Evolutionary conservation across 2,329 filamentous ascomycete genomes (phyloP).

Genomic region (Aspergillus quadrilineatus): DNA sequence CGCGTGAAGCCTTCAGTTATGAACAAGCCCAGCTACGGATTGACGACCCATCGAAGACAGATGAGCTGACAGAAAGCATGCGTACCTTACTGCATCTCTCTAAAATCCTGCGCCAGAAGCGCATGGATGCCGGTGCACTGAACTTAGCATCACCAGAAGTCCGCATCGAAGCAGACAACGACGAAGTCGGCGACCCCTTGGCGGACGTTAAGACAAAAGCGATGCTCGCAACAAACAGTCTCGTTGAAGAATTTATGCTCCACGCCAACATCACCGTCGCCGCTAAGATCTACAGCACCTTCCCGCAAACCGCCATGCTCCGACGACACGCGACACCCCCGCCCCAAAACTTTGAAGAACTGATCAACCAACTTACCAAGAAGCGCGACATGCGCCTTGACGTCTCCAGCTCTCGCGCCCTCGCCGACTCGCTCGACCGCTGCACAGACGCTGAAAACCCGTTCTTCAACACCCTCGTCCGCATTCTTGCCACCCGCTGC

Average conservation of each 20-base stretch:
- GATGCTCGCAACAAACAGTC: constrained; percentile 89
- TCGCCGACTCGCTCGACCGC: constrained; percentile 85
- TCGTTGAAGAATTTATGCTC: constrained; percentile 99
- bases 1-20: constrained; percentile 95
- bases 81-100: constrained; percentile 82
- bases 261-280: constrained; percentile 96
- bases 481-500: constrained; percentile 95
- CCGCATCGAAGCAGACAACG: constrained; percentile 89
- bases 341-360: constrained; percentile 94
- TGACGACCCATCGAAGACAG: constrained; percentile 81
- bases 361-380: constrained; percentile 83
- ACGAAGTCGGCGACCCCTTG: constrained; percentile 92
- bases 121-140: constrained; percentile 91
- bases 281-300: constrained; percentile 82
- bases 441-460: constrained; percentile 79
- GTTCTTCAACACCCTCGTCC: constrained; percentile 97
- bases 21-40: constrained; percentile 93
- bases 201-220: constrained; percentile 91
- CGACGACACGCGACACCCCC: constrained; percentile 89
- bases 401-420: constrained; percentile 83
- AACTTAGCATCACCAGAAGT: constrained; percentile 98
- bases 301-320: constrained; percentile 91
- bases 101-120: constrained; percentile 89
- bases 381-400: constrained; percentile 78
- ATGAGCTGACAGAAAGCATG: constrained; percentile 88